phyloP scores from a whole-genome alignment of 1,139 yeast genomes.

The Hanseniaspora uvarum region DNA sequence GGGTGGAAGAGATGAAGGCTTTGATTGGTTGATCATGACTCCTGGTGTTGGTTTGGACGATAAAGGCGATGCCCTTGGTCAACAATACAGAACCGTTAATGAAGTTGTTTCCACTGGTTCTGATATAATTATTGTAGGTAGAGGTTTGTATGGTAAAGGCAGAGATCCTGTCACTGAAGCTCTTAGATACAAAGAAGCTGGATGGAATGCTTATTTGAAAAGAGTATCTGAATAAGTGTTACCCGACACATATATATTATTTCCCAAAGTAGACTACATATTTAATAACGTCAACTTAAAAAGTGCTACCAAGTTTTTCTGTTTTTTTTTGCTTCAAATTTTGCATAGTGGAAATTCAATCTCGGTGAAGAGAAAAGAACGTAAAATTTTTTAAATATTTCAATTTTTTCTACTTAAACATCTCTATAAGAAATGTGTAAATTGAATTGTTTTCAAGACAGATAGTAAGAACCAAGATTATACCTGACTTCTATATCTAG shows the following conservation, averaged over 20 bases:
- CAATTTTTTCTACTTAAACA: neutral
- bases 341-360: no score
- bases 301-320: no score
- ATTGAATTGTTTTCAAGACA: no score
- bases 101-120: conserved; percentile 76
- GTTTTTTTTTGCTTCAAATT: neutral
- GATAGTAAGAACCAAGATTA: neutral
- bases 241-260: neutral
- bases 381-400: no score
- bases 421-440: neutral
- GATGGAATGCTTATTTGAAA: conserved; percentile 76
- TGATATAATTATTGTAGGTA: conserved; percentile 91
- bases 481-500: neutral
- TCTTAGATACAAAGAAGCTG: conserved; percentile 78
- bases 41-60: conserved; percentile 98
- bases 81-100: conserved; percentile 87
- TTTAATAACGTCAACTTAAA: neutral
- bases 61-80: conserved; percentile 93
- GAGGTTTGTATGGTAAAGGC: conserved; percentile 93
- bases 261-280: neutral
- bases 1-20: conserved; percentile 74
- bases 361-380: no score
- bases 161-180: conserved; percentile 86
- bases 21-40: conserved; percentile 92
- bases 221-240: conserved; percentile 28